A percentile compares a stretch with the other conserved stretches of the same genome.
Evolutionary conservation across 2,329 filamentous ascomycete genomes (phyloP).

Genomic region (Gaeumannomyces sp.): DNA sequence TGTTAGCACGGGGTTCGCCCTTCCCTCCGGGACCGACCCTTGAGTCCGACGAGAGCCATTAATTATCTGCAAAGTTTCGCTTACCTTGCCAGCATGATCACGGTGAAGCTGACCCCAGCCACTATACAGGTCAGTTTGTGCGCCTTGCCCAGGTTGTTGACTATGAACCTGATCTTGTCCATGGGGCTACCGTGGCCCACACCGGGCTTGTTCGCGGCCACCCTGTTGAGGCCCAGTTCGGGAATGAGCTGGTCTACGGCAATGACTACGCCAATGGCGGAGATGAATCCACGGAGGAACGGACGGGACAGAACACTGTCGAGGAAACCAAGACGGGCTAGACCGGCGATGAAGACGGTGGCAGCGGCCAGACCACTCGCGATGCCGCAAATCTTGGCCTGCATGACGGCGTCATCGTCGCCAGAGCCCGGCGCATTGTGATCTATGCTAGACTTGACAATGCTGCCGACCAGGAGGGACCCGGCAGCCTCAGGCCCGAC

Average conservation of each 20-base stretch:
- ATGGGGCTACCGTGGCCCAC: slow-evolving; percentile 79
- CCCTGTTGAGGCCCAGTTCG: slow-evolving; percentile 68
- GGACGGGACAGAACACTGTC: slow-evolving; percentile 91
- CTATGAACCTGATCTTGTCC: slow-evolving; percentile 77
- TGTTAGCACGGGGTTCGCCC: slow-evolving; percentile 11
- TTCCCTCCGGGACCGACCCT: background rate
- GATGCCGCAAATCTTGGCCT: slow-evolving; percentile 80
- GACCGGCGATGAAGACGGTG: slow-evolving; percentile 79
- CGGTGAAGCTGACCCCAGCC: slow-evolving; percentile 69
- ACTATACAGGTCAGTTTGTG: slow-evolving; percentile 73
- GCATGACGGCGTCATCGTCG: slow-evolving; percentile 59
- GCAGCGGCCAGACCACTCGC: slow-evolving; percentile 82
- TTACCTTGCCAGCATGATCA: slow-evolving; percentile 87
- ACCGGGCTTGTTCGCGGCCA: slow-evolving; percentile 55
- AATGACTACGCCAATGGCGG: slow-evolving; percentile 93
- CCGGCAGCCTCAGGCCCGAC: slow-evolving; percentile 93
- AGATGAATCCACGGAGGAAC: slow-evolving; percentile 92
- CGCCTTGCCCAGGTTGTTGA: slow-evolving; percentile 56
- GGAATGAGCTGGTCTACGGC: slow-evolving; percentile 91
- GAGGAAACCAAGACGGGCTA: slow-evolving; percentile 82
- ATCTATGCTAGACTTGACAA: slow-evolving; percentile 72
- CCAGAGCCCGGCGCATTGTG: slow-evolving; percentile 24
- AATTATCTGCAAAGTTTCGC: slow-evolving; percentile 17
- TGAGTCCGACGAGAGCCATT: background rate
- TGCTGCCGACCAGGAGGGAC: slow-evolving; percentile 80